phyloP scores from a whole-genome alignment of 345 rosid species.

The Isatis tinctoria region DNA sequence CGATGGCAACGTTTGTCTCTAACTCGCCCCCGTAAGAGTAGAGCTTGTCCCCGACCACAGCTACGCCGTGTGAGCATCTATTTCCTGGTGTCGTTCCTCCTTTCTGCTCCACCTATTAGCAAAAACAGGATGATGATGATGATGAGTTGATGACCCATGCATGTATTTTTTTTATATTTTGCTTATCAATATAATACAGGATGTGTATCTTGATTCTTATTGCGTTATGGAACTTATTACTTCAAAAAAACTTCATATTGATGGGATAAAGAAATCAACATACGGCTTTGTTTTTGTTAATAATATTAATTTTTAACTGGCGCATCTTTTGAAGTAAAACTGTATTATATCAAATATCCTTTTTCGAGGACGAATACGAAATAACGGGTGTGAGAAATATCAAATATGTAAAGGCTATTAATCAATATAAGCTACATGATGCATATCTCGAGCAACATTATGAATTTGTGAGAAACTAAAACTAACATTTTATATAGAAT shows the following conservation, averaged over 20 bases:
- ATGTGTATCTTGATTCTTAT: background rate
- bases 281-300: background rate
- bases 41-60: conserved; percentile 10
- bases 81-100: background rate
- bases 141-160: too few relatives aligned
- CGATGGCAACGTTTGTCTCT: background rate
- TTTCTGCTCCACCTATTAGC: background rate
- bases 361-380: too few relatives aligned
- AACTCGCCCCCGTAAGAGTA: conserved; percentile 20
- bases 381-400: too few relatives aligned
- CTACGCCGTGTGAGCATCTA: conserved; percentile 17
- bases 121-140: too few relatives aligned
- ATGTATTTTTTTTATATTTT: background rate
- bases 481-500: background rate
- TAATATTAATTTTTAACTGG: background rate
- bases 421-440: too few relatives aligned
- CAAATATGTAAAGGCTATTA: too few relatives aligned
- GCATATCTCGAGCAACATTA: too few relatives aligned
- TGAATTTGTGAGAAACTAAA: too few relatives aligned
- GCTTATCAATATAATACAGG: background rate
- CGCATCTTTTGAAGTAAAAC: background rate
- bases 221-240: background rate
- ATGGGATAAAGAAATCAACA: background rate
- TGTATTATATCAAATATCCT: too few relatives aligned
- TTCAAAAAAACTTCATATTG: background rate